Percentiles rank a stretch among this genome's conserved stretches.
Conservation (phyloP, 2,329 filamentous ascomycete species). For the Didymella arachidicola region DNA sequence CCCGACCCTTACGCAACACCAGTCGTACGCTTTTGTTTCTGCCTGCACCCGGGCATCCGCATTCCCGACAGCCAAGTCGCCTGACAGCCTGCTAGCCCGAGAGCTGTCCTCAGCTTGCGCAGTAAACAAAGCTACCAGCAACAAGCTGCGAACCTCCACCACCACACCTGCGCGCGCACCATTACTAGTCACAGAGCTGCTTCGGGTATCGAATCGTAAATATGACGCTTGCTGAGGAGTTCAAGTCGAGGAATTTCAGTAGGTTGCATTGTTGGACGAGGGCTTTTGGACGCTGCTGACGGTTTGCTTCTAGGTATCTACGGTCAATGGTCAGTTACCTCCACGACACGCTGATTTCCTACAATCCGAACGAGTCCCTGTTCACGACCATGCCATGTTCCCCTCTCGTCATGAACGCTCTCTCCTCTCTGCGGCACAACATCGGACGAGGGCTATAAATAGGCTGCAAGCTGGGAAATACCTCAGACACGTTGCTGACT, state of each 20-base stretch:
- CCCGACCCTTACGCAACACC: slow-evolving; percentile 38
- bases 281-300: slow-evolving; percentile 41
- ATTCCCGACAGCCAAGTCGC: slow-evolving; percentile 24
- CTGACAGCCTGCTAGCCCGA: slow-evolving; percentile 28
- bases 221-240: slow-evolving; percentile 69
- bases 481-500: slow-evolving; percentile 24
- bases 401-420: background rate
- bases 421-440: background rate
- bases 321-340: slow-evolving; percentile 68
- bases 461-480: background rate
- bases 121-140: slow-evolving; percentile 31
- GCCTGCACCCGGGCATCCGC: slow-evolving; percentile 11
- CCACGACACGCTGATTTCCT: background rate
- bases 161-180: slow-evolving; percentile 18
- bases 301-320: slow-evolving; percentile 65
- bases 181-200: slow-evolving; percentile 8
- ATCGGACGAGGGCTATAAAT: background rate
- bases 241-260: slow-evolving; percentile 73
- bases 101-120: slow-evolving; percentile 39
- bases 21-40: slow-evolving; percentile 32
- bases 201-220: slow-evolving; percentile 18
- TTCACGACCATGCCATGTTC: background rate
- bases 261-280: slow-evolving; percentile 41
- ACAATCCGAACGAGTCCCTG: background rate
- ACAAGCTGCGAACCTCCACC: slow-evolving; percentile 11